Evolutionary conservation across 2,329 filamentous ascomycete genomes (phyloP).

Genomic region (Fusarium sp.): DNA sequence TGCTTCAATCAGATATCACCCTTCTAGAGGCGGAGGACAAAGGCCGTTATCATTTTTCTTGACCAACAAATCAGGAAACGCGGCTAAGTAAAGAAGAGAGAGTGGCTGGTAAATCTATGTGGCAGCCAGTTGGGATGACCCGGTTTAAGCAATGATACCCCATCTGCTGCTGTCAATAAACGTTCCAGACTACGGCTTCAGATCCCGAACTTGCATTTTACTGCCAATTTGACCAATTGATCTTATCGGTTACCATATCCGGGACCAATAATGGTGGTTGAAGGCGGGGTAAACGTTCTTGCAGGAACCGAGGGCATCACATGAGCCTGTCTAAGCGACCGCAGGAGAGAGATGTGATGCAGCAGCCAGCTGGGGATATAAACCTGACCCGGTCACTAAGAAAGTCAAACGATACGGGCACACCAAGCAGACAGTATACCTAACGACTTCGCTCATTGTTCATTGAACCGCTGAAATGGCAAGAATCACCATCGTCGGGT

Average conservation of each 20-base stretch:
- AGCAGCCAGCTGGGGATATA: not conserved
- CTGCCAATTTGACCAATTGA: not conserved
- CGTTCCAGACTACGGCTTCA: not conserved
- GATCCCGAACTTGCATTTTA: not conserved
- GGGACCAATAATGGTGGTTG: not conserved
- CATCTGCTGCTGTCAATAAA: not conserved
- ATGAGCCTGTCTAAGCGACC: not conserved
- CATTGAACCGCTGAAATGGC: not conserved
- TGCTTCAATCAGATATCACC: not conserved
- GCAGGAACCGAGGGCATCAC: not conserved
- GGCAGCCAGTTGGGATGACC: not conserved
- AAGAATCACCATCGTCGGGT: conserved; percentile 2
- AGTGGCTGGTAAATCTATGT: not conserved
- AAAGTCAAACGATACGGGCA: not conserved
- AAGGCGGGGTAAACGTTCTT: not conserved
- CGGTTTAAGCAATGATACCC: not conserved
- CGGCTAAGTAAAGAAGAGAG: not conserved
- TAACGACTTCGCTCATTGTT: not conserved
- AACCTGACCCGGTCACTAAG: not conserved
- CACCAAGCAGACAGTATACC: not conserved
- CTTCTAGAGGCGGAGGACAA: not conserved
- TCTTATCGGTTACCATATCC: not conserved
- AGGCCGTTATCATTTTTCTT: not conserved
- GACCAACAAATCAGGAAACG: not conserved
- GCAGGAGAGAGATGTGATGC: not conserved